Evolutionary conservation across 2,329 filamentous ascomycete species (phyloP).

Genomic region (Colletotrichum kahawae): DNA sequence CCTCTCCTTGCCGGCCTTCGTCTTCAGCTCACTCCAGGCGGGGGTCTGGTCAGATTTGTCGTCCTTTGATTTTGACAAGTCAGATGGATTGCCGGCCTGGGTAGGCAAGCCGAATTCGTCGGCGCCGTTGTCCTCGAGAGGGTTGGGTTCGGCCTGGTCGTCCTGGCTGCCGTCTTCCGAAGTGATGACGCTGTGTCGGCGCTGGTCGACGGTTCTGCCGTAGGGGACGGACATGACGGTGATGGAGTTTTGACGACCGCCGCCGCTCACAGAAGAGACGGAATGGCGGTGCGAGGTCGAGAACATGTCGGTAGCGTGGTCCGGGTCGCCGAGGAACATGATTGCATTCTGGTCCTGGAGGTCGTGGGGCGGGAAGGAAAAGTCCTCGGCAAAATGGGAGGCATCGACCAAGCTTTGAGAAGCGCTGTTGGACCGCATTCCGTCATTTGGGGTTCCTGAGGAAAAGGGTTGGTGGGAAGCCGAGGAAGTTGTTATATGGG

Average conservation of each 20-base stretch:
- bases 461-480: constrained; percentile 16
- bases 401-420: constrained; percentile 48
- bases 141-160: constrained; percentile 47
- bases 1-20: constrained; percentile 92
- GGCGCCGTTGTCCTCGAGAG: constrained; percentile 56
- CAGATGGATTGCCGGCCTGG: constrained; percentile 56
- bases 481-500: constrained; percentile 20
- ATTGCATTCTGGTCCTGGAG: constrained; percentile 47
- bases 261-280: constrained; percentile 38
- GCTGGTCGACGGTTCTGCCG: constrained; percentile 26
- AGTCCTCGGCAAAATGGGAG: constrained; percentile 54
- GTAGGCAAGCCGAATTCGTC: constrained; percentile 64
- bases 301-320: constrained; percentile 36
- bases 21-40: constrained; percentile 83
- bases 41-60: constrained; percentile 65
- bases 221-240: constrained; percentile 35
- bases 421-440: constrained; percentile 37
- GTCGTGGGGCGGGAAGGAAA: constrained; percentile 55
- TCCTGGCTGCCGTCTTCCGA: constrained; percentile 53
- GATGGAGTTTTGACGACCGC: constrained; percentile 40
- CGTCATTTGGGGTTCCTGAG: constrained; percentile 31
- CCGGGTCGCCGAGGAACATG: constrained; percentile 37
- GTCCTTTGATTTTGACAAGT: constrained; percentile 59
- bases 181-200: constrained; percentile 37
- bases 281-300: constrained; percentile 33